Conservation (phyloP, 768 basidiomycete species). For the Suillus ampliporus region DNA sequence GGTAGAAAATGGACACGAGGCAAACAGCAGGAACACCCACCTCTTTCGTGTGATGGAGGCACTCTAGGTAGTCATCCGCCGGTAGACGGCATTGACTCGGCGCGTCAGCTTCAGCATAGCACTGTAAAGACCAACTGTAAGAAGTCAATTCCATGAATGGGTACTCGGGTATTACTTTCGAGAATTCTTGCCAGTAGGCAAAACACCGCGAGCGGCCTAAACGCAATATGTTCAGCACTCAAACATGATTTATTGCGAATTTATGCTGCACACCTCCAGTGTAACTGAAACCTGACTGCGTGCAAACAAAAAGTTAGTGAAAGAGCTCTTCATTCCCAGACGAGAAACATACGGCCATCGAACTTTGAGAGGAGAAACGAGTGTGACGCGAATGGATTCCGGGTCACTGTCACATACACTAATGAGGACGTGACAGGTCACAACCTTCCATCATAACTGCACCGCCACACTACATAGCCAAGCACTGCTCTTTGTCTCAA, state of each 20-base stretch:
- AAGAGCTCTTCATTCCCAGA: not conserved
- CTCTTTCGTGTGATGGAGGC: conserved; percentile 89
- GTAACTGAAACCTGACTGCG: conserved; percentile 70
- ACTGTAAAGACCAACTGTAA: conserved; percentile 50
- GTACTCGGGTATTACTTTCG: conserved; percentile 51
- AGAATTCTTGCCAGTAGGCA: conserved; percentile 90
- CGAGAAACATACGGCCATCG: conserved; percentile 45
- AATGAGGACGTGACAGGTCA: not conserved
- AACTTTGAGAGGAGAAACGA: conserved; percentile 14
- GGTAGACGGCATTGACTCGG: conserved; percentile 74
- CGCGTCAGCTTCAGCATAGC: conserved; percentile 81
- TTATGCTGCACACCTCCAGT: conserved; percentile 54
- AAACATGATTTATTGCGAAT: not conserved
- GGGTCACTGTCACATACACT: conserved; percentile 20
- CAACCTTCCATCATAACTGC: conserved; percentile 7
- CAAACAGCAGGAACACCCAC: conserved; percentile 48
- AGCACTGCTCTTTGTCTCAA: conserved; percentile 9
- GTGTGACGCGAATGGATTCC: conserved; percentile 23
- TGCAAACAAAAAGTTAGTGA: conserved; percentile 18
- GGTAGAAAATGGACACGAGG: conserved; percentile 3
- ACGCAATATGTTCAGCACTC: conserved; percentile 1
- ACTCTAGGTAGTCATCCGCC: conserved; percentile 89
- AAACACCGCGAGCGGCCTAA: conserved; percentile 87
- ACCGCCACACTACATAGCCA: not conserved
- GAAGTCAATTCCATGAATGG: conserved; percentile 5